These are phyloP conservation scores for Pleurotus tuber-regium DNA, from an alignment of 768 basidiomycete genomes.

Conservation along the genomic window DNA sequence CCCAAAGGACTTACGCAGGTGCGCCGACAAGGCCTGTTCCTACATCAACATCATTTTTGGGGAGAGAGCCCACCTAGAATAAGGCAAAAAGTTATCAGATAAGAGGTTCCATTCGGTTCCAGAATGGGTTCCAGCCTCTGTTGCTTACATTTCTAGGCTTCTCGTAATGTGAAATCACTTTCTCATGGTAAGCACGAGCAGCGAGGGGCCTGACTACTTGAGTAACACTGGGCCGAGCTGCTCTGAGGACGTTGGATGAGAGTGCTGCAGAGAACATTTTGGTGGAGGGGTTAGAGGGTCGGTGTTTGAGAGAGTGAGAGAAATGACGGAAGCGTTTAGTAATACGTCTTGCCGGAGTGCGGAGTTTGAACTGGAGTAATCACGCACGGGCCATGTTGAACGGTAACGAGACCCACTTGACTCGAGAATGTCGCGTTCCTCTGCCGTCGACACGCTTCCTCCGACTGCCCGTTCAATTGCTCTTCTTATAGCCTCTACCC, in stretches of 20 bases:
- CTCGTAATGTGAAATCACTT: constrained; percentile 98
- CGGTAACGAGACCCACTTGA: too few relatives aligned
- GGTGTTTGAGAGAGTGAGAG: constrained; percentile 12
- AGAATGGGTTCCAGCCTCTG: constrained; percentile 25
- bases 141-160: constrained; percentile 88
- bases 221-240: constrained; percentile 40
- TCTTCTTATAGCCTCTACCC: constrained; percentile 77
- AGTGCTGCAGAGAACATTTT: constrained; percentile 75
- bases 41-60: constrained; percentile 87
- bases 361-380: constrained; percentile 10
- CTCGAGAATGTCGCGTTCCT: constrained; percentile 34
- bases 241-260: constrained; percentile 45
- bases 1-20: constrained; percentile 78
- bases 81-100: constrained; percentile 52
- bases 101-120: constrained; percentile 22
- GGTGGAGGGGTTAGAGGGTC: constrained; percentile 35
- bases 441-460: constrained; percentile 67
- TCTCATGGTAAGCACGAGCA: constrained; percentile 86
- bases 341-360: constrained; percentile 11
- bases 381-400: too few relatives aligned
- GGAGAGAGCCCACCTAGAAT: constrained; percentile 88
- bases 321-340: constrained; percentile 9
- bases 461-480: constrained; percentile 84
- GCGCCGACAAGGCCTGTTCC: constrained; percentile 98
- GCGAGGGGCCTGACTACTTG: constrained; percentile 46